A percentile compares a stretch with the other conserved stretches of the same genome.
Evolutionary conservation across 306 rosid genomes (phyloP).

Genomic region (Vigna radiata): DNA sequence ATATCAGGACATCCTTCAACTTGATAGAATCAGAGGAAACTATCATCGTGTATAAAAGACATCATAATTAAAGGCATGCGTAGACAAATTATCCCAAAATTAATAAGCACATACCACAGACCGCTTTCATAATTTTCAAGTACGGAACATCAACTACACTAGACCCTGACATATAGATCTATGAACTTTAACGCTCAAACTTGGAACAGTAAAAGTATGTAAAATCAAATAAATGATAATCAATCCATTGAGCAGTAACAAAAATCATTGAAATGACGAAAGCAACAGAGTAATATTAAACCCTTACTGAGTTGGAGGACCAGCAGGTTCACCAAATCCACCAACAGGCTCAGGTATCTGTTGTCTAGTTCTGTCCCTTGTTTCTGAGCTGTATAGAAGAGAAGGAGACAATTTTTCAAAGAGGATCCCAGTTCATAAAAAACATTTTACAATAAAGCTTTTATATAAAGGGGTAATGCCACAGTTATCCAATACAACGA

Average conservation of each 20-base stretch:
- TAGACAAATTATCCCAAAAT: not conserved
- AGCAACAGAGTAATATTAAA: slow-evolving; percentile 27
- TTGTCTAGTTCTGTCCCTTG: slow-evolving; percentile 48
- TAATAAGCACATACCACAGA: not conserved
- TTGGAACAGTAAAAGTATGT: not conserved
- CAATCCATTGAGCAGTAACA: slow-evolving; percentile 7
- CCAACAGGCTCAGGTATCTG: slow-evolving; percentile 46
- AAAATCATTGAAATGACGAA: not conserved
- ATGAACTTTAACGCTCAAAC: not conserved
- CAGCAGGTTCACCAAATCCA: slow-evolving; percentile 55
- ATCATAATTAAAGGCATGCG: slow-evolving; percentile 3
- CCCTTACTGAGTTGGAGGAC: slow-evolving; percentile 58
- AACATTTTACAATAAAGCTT: not conserved
- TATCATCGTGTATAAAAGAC: not conserved
- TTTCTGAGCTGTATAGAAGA: slow-evolving; percentile 57
- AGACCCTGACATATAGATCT: not conserved
- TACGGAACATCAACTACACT: not conserved
- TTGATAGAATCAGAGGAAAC: not conserved
- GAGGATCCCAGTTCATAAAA: not conserved
- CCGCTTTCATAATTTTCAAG: not conserved
- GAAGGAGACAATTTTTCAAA: slow-evolving; percentile 11
- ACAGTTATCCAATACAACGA: not conserved
- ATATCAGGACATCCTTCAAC: slow-evolving; percentile 5
- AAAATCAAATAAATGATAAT: not conserved
- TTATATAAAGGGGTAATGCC: not conserved